phyloP scores from a whole-genome alignment of 2,329 filamentous ascomycete species.

The Triangularia verruculosa region DNA sequence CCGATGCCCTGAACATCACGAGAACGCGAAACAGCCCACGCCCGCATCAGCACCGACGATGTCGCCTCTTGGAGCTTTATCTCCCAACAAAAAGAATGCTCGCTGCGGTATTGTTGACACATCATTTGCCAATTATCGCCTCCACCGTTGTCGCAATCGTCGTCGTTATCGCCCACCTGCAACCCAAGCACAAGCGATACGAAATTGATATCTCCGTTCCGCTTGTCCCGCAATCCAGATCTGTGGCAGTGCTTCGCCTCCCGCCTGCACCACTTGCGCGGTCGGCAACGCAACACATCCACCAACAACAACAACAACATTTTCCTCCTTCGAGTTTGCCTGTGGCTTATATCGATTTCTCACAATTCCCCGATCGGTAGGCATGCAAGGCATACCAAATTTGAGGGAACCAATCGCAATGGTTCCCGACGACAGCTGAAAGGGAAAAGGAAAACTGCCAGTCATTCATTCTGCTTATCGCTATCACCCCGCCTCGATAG shows the following conservation, averaged over 20 bases:
- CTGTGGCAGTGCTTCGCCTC: slow-evolving; percentile 3
- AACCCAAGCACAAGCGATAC: background rate
- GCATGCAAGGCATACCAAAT: background rate
- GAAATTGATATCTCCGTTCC: background rate
- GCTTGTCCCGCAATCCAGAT: background rate
- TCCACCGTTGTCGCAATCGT: background rate
- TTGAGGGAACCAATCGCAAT: slow-evolving; percentile 1
- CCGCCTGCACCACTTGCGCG: slow-evolving; percentile 1
- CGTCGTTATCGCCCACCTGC: background rate
- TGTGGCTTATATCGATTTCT: slow-evolving; percentile 1
- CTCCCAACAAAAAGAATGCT: background rate
- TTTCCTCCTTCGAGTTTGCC: slow-evolving; percentile 7
- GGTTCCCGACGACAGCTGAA: background rate
- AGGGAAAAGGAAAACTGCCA: too few relatives aligned
- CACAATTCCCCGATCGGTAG: background rate
- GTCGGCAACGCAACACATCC: background rate
- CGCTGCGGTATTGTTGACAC: background rate
- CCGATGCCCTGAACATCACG: background rate
- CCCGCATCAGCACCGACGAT: background rate
- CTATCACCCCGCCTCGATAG: background rate
- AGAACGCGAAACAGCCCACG: background rate
- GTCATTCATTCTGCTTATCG: background rate
- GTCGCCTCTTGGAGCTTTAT: background rate
- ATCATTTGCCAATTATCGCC: background rate
- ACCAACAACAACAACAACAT: too few relatives aligned